Base-by-base conservation (phyloP, 2,329 filamentous ascomycete species). In the Trichoderma atroviride region DNA sequence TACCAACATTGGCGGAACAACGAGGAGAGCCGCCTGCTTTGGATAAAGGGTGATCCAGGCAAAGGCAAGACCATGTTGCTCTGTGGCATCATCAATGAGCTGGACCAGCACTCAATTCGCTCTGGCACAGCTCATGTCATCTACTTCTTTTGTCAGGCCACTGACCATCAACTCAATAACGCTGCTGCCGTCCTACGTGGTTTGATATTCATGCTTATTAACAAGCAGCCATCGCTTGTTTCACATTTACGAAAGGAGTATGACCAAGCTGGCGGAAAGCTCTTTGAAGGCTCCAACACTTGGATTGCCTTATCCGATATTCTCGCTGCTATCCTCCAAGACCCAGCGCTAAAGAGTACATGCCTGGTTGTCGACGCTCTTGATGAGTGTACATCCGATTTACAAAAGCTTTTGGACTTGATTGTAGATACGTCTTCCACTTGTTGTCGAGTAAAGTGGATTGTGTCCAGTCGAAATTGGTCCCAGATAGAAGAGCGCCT, bases 41-140 rank as follows among this genome's bases (percentile, higher is more conserved):
- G 80, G 81, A 75, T 82, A 43, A 79, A 72, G 37, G 80, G 80
- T 0, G 78, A 78, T 55, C 77, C 81, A 0, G 82, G 82, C 7
- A 83, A 80, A 50, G 82, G 82, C 29, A 84, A 83, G 73, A 83
- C 81, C 0, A 83, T 83, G 80, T 72, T 83, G 3, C 70, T 83
- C 0, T 79, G 76, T 29, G 78, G 79, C 10, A 78, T 82, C 33
- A 77, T 82, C 52, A 10, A 66, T 27, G 55, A 69, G 29, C n/a
- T 68, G 16, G 22, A 60, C 9, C 63, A 50, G n/a, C 50, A 37
- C 11, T 19, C 56, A 40, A 37, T 9, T 10, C 24, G 37, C 29
- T n/a, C 11, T 3, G 13, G 52, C 22, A 29, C n/a, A 11, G 9
- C 80, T 24, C 59, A 43, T 10, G 19, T 19, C 40, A 43, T 56